Base-by-base conservation (phyloP, 1,284 basidiomycete genomes). In the Fomitopsis pinicola region DNA sequence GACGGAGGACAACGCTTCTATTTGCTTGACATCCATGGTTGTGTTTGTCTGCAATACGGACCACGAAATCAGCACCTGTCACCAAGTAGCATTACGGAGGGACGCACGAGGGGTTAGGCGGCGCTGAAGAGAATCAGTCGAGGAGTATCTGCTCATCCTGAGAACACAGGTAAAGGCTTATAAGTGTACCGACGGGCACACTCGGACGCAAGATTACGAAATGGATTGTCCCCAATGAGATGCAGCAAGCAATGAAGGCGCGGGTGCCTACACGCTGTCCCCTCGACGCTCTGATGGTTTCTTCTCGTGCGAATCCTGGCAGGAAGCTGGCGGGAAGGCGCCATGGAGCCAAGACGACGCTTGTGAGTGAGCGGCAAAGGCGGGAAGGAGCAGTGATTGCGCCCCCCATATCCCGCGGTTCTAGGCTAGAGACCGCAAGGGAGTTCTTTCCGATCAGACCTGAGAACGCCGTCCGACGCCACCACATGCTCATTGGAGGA, bases 1-100 rank as follows among this genome's bases (percentile, higher is more conserved):
- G 12, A 62, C 22, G 14, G 52, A 40, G 28, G 61, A 59, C 12
- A 62, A 52, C 9, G 57, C 57, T 36, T 62, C 57, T 26, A 62
- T 59, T 44, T 62, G 61, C 53, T 56, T 52, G 45, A 62, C 22
- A 59, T 62, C 61, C 61, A 62, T 62, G 48, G 14, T n/a, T 17
- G 26, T 33, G 38, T 33, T 28, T 6, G 7, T 14, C 28, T 36
- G 45, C 44, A 48, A 38, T 48, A 10, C 30, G 28, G 5, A 5
- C 9, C 30, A 38, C 19, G 17, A n/a, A 4, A 9, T 22, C 28
- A 57, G 22, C 26, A 50, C 26, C 19, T 19, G 5, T 15, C 3
- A 10, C n/a, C 8, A n/a, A 15, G 3, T 5, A 48, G 26, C 12
- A 22, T 26, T 5, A 14, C 12, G 0, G 22, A 26, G 6, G n/a